Conservation (phyloP, 495 filamentous ascomycete genomes). For the Trichoderma gamsii region DNA sequence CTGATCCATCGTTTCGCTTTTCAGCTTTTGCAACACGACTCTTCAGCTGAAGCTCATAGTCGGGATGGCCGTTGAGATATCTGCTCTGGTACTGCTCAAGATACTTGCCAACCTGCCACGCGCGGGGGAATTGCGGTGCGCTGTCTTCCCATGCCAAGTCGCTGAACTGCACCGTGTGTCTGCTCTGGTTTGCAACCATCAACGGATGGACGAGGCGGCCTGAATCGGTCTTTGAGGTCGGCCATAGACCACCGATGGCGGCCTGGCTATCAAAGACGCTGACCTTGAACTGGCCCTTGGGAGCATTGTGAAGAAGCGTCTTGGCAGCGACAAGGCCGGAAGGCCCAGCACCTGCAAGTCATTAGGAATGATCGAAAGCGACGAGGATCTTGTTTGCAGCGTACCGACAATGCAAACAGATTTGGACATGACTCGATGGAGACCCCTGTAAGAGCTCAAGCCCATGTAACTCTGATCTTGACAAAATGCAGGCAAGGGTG, state of each 20-base stretch:
- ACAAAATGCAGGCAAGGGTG: background rate
- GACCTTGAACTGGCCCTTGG: conserved; percentile 54
- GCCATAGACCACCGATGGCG: conserved; percentile 75
- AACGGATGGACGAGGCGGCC: conserved; percentile 51
- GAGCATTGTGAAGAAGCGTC: conserved; percentile 58
- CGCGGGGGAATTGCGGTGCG: conserved; percentile 60
- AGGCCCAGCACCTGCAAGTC: conserved; percentile 60
- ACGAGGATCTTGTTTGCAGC: conserved; percentile 20
- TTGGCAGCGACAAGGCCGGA: conserved; percentile 79
- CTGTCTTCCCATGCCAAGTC: conserved; percentile 62
- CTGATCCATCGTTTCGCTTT: conserved; percentile 25
- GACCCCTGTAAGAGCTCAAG: conserved; percentile 5
- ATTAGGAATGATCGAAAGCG: conserved; percentile 2
- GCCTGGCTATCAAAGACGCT: conserved; percentile 62
- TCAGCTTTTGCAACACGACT: conserved; percentile 46
- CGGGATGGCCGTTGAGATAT: conserved; percentile 41
- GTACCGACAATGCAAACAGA: conserved; percentile 63
- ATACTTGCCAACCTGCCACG: conserved; percentile 72
- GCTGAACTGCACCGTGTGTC: conserved; percentile 72
- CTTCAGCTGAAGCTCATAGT: conserved; percentile 43
- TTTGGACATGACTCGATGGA: conserved; percentile 34
- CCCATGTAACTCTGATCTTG: background rate
- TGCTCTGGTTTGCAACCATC: conserved; percentile 76
- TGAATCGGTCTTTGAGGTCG: conserved; percentile 35
- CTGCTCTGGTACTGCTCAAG: conserved; percentile 53